These are phyloP conservation scores for Boletus rex-veris DNA, from an alignment of 768 basidiomycete species.

Conservation along the genomic window DNA sequence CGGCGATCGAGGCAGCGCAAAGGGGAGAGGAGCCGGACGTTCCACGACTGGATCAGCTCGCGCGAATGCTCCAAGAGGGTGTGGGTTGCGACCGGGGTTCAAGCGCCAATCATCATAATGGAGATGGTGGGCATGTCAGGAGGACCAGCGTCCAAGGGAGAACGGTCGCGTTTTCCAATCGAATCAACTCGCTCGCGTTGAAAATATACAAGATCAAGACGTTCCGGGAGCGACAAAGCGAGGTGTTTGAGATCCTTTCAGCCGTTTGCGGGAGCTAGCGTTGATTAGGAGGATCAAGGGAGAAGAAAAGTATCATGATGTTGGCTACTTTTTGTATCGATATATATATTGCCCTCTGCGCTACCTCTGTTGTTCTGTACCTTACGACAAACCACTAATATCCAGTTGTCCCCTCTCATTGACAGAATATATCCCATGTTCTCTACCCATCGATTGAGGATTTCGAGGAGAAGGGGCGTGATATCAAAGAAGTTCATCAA, in stretches of 20 bases:
- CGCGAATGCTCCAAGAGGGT: slow-evolving; percentile 54
- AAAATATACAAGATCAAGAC: slow-evolving; percentile 65
- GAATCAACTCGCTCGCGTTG: slow-evolving; percentile 71
- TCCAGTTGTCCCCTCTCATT: too few species aligned
- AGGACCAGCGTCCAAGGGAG: slow-evolving; percentile 57
- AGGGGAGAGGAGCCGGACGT: slow-evolving; percentile 33
- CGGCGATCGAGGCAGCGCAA: slow-evolving; percentile 42
- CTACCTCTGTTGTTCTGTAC: too few species aligned
- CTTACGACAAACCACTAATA: too few species aligned
- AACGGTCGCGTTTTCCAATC: slow-evolving; percentile 70
- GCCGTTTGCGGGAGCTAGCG: slow-evolving; percentile 21
- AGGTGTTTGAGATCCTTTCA: slow-evolving; percentile 59
- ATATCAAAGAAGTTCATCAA: too few species aligned
- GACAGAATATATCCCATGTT: too few species aligned
- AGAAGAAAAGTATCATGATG: not conserved
- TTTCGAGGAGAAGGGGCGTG: too few species aligned
- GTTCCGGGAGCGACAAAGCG: slow-evolving; percentile 67
- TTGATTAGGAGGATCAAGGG: not conserved
- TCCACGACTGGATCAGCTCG: slow-evolving; percentile 59
- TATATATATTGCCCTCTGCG: too few species aligned
- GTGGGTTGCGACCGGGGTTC: slow-evolving; percentile 39
- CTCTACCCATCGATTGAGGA: too few species aligned
- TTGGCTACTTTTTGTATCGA: too few species aligned
- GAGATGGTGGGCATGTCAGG: slow-evolving; percentile 24
- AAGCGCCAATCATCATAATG: not conserved